Conservation (phyloP, 1,284 basidiomycete genomes). For the Ceratobasidium sp. region DNA sequence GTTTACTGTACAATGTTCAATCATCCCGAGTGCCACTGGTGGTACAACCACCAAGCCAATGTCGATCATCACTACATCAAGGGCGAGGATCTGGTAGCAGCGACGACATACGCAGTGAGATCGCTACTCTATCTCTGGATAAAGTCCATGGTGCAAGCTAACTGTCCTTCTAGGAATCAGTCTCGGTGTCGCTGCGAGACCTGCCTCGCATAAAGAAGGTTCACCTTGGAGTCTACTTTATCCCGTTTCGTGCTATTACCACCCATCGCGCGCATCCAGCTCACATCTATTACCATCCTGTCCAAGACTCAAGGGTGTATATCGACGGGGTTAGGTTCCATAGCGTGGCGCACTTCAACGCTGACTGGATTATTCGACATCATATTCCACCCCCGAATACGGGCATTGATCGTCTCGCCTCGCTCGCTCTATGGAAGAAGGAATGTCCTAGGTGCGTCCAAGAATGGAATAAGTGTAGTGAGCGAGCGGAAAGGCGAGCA, state of each 20-base stretch:
- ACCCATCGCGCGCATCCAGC: neutral
- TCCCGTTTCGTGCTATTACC: neutral
- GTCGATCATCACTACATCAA: constrained; percentile 23
- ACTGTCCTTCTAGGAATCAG: neutral
- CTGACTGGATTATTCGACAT: neutral
- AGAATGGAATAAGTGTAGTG: neutral
- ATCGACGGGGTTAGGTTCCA: neutral
- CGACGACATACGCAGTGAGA: constrained; percentile 9
- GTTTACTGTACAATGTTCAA: constrained; percentile 36
- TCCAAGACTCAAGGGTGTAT: too few species aligned
- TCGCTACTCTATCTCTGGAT: neutral
- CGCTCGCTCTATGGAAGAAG: neutral
- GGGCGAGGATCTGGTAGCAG: neutral
- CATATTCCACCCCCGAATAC: neutral
- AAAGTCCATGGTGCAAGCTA: neutral
- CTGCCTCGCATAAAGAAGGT: neutral
- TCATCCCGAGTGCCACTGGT: constrained; percentile 17
- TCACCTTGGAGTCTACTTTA: constrained; percentile 17
- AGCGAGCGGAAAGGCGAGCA: constrained; percentile 6
- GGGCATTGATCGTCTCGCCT: neutral
- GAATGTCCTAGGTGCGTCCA: neutral
- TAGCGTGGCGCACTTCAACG: neutral
- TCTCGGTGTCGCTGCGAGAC: neutral
- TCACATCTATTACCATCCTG: neutral
- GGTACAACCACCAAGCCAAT: neutral